Evolutionary conservation across 805 yeast species (phyloP).

Genomic region (Debaryomyces prosopidis): DNA sequence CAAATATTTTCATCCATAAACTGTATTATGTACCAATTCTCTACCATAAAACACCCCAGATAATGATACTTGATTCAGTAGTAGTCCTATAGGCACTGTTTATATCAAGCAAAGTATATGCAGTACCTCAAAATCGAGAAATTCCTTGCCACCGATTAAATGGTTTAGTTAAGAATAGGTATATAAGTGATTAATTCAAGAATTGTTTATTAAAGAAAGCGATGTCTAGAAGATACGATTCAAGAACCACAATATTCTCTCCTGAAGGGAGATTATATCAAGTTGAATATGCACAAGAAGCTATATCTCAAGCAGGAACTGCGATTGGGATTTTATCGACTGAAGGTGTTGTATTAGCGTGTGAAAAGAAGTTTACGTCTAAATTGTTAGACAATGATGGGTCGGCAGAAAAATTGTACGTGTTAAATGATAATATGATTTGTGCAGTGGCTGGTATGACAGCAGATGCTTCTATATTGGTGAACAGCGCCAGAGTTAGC

Average conservation of each 20-base stretch:
- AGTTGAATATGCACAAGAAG: conserved; percentile 95
- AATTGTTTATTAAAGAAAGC: conserved; percentile 6
- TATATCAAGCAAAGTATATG: conserved; percentile 1
- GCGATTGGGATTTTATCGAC: conserved; percentile 74
- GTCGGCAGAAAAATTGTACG: conserved; percentile 88
- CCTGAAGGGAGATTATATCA: conserved; percentile 98
- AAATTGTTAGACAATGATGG: conserved; percentile 92
- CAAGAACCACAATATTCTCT: conserved; percentile 97
- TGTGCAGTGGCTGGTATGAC: conserved; percentile 99
- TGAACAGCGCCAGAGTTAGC: conserved; percentile 78
- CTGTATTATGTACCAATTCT: neutral
- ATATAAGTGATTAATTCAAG: neutral
- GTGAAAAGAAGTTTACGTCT: conserved; percentile 93
- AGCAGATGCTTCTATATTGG: conserved; percentile 91
- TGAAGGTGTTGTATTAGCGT: conserved; percentile 93
- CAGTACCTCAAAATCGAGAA: conserved; percentile 5
- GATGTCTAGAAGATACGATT: conserved; percentile 97
- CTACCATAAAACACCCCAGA: no score
- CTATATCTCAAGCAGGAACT: conserved; percentile 80
- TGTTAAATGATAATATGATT: conserved; percentile 75
- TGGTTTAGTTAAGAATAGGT: neutral
- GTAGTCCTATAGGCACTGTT: no score
- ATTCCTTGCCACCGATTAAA: conserved; percentile 10
- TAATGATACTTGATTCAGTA: no score
- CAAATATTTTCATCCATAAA: conserved; percentile 23